A percentile compares a stretch with the other conserved stretches of the same genome.
phyloP scores from a whole-genome alignment of 1,284 basidiomycete genomes.

The Bondarzewia mesenterica region DNA sequence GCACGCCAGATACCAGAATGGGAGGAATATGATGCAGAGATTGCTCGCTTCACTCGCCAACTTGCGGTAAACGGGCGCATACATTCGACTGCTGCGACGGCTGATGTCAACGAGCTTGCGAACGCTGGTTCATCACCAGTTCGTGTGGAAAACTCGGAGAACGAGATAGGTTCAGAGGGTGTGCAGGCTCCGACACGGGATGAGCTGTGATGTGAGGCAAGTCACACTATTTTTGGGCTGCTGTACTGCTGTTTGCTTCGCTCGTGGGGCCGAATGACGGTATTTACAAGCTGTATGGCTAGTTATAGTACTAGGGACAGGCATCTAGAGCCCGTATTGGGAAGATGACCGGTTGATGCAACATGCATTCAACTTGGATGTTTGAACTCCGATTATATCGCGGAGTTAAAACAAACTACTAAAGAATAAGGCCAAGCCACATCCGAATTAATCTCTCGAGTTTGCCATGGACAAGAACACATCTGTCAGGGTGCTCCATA shows the following conservation, averaged over 20 bases:
- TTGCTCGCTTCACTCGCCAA: slow-evolving; percentile 62
- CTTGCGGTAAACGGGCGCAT: slow-evolving; percentile 63
- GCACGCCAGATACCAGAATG: slow-evolving; percentile 96
- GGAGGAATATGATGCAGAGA: slow-evolving; percentile 85
- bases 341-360: background rate
- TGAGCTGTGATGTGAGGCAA: slow-evolving; percentile 6
- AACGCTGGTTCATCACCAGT: slow-evolving; percentile 23
- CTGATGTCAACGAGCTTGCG: slow-evolving; percentile 70
- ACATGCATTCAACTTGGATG: background rate
- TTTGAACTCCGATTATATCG: background rate
- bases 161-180: background rate
- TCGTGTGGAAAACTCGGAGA: background rate
- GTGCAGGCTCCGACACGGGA: slow-evolving; percentile 6
- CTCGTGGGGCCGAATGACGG: too few species aligned
- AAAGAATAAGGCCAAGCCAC: too few species aligned
- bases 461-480: too few species aligned
- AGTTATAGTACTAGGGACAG: background rate
- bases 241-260: background rate
- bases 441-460: too few species aligned
- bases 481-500: too few species aligned
- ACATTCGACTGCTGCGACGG: slow-evolving; percentile 54
- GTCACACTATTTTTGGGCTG: background rate
- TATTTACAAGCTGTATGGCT: too few species aligned
- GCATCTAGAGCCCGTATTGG: background rate
- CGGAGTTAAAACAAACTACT: too few species aligned